Evolutionary conservation across 345 rosid species (phyloP), one percentile per base, ranked within the genome.

Genomic region (Streptanthus diversifolius): DNA sequence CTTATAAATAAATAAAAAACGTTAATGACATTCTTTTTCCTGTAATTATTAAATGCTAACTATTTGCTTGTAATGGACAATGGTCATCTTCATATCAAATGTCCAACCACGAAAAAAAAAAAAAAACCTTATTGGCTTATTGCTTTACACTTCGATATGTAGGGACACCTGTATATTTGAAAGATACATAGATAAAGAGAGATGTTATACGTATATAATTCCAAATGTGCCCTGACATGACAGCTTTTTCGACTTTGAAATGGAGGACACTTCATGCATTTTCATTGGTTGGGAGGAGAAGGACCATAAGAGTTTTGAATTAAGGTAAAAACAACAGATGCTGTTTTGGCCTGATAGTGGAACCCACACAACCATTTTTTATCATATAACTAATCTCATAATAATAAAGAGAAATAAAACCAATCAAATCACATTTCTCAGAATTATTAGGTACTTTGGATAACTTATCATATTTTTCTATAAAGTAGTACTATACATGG

Each of bases 261-360:
- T 69, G 53, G 71, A 76, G 60, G 75, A 76, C 75, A 76, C 75
- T 70, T 70, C 43, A 27, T 53, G 35, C 71, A 54, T 35, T 70
- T 3, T 45, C 35, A 63, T 70, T 76, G 71, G 79, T 45, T 36
- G 27, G 32, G 29, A 61, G 49, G 58, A 41, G 25, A 61, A 24
- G 65, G 75, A 76, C 79, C 65, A 54, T 68, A 14, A 24, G 39
- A 12, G 59, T 61, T 63, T 75, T 54, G 65, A 69, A 62, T 44
- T 69, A 49, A 53, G 71, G 66, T 62, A 69, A 76, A 75, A 69
- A 76, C 79, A 75, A 29, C 79, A 43, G 75, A 76, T 62, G 75
- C 75, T 76, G 44, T 76, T 69, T 68, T 62, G 18, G 74, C 32
- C 65, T 76, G 59, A 54, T 61, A 18, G 8, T 35, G 29, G 79